A percentile compares a stretch with the other conserved stretches of the same genome.
phyloP scores from a whole-genome alignment of 495 filamentous ascomycete genomes.

The Mytilinidion resinicola region DNA sequence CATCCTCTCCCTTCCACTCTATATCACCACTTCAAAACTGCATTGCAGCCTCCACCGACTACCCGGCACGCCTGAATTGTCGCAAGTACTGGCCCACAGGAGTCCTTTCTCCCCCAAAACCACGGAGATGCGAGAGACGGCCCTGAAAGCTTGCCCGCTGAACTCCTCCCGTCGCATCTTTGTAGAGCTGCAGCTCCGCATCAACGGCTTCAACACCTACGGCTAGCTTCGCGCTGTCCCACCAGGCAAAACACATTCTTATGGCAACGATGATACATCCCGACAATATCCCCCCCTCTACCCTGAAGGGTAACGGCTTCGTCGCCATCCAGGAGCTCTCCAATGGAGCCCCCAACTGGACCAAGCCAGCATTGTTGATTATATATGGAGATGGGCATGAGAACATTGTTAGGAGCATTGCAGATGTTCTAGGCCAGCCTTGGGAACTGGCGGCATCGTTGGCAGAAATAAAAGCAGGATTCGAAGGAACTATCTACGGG shows the following conservation, averaged over 20 bases:
- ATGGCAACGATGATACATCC: conserved; percentile 30
- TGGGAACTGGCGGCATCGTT: conserved; percentile 23
- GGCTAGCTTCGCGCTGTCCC: conserved; percentile 18
- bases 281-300: conserved; percentile 12
- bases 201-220: conserved; percentile 33
- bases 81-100: conserved; percentile 16
- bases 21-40: conserved; percentile 12
- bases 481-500: conserved; percentile 27
- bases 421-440: conserved; percentile 36
- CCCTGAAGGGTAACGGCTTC: conserved; percentile 24
- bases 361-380: conserved; percentile 33
- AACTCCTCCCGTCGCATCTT: conserved; percentile 30
- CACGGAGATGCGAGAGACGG: conserved; percentile 28
- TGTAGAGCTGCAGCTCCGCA: conserved; percentile 29
- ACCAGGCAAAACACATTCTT: conserved; percentile 4
- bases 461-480: conserved; percentile 19
- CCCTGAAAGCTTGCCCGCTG: conserved; percentile 19
- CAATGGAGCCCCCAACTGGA: conserved; percentile 15
- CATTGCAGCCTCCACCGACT: conserved; percentile 7
- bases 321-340: conserved; percentile 33
- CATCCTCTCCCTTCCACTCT: conserved; percentile 12
- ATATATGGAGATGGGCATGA: conserved; percentile 32
- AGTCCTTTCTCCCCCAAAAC: conserved; percentile 4
- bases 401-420: conserved; percentile 32
- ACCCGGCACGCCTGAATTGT: conserved; percentile 4